Evolutionary conservation across 306 rosid genomes (phyloP).

Genomic region (Myrica gale): DNA sequence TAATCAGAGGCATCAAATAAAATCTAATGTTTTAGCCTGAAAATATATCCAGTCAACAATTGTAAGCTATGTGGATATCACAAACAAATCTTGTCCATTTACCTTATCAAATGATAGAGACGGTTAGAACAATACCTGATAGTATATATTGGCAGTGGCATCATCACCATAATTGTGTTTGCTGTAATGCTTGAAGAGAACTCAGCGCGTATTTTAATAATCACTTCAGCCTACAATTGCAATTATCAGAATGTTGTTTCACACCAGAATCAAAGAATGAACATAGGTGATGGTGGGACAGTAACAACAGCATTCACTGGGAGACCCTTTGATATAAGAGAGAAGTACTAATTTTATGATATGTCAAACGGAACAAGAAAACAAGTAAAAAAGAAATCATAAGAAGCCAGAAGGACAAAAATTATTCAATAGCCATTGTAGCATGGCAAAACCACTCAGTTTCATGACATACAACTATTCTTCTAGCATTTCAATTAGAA

Average conservation of each 20-base stretch:
- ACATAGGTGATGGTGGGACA: background rate
- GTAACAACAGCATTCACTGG: background rate
- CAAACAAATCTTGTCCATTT: conserved; percentile 14
- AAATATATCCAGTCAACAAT: background rate
- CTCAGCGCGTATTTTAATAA: conserved; percentile 68
- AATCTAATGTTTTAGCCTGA: conserved; percentile 14
- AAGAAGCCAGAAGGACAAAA: background rate
- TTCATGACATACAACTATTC: background rate
- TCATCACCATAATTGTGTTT: conserved; percentile 65
- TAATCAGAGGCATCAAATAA: conserved; percentile 3
- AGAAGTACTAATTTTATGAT: background rate
- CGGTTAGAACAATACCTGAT: conserved; percentile 33
- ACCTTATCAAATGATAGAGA: conserved; percentile 17
- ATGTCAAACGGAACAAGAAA: background rate
- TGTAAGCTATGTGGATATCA: background rate
- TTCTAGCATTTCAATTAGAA: background rate
- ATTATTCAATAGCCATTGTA: background rate
- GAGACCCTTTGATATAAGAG: background rate
- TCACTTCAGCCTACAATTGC: conserved; percentile 64
- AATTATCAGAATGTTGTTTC: background rate
- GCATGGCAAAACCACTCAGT: background rate
- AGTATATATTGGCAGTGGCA: conserved; percentile 77
- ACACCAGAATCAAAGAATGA: background rate
- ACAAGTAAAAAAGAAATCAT: background rate
- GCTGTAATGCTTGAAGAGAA: conserved; percentile 72